These are phyloP conservation scores for Pleoardoris graminearum DNA, from an alignment of 2,329 filamentous ascomycete species.

Conservation along the genomic window DNA sequence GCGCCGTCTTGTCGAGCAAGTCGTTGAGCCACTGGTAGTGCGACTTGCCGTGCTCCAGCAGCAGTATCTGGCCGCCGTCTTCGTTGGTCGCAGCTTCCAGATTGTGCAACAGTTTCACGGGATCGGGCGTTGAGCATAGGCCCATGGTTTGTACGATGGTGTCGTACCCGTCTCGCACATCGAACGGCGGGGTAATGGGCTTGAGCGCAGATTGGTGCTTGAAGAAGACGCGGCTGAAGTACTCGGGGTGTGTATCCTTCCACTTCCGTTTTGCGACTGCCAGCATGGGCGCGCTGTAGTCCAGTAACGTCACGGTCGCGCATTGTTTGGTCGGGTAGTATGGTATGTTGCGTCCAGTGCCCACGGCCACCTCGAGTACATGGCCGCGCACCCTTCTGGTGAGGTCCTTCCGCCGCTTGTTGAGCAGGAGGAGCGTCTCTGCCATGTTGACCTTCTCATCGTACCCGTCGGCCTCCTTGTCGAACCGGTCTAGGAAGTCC, in stretches of 20 bases:
- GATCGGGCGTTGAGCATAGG: conserved; percentile 53
- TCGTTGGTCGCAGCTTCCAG: conserved; percentile 49
- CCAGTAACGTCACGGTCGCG: conserved; percentile 52
- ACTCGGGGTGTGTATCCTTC: conserved; percentile 47
- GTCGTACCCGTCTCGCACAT: conserved; percentile 49
- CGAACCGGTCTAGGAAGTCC: conserved; percentile 52
- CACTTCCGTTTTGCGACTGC: conserved; percentile 54
- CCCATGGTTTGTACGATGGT: conserved; percentile 58
- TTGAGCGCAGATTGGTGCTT: conserved; percentile 51
- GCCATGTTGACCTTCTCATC: conserved; percentile 52
- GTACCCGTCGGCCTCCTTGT: conserved; percentile 50
- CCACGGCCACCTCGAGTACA: conserved; percentile 55
- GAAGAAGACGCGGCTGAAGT: conserved; percentile 46
- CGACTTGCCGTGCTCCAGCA: conserved; percentile 56
- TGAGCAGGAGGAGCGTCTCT: conserved; percentile 50
- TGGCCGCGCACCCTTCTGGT: conserved; percentile 49
- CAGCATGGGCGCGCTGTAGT: conserved; percentile 54
- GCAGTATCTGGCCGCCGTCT: conserved; percentile 50
- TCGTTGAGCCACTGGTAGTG: conserved; percentile 54
- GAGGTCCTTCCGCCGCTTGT: conserved; percentile 46
- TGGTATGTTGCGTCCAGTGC: conserved; percentile 53
- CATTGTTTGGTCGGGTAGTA: conserved; percentile 50
- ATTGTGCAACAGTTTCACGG: conserved; percentile 50
- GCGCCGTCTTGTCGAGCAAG: conserved; percentile 51
- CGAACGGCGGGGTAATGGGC: conserved; percentile 49